These are phyloP conservation scores for Scleroderma bovista DNA, from an alignment of 768 basidiomycete genomes.

Conservation along the genomic window DNA sequence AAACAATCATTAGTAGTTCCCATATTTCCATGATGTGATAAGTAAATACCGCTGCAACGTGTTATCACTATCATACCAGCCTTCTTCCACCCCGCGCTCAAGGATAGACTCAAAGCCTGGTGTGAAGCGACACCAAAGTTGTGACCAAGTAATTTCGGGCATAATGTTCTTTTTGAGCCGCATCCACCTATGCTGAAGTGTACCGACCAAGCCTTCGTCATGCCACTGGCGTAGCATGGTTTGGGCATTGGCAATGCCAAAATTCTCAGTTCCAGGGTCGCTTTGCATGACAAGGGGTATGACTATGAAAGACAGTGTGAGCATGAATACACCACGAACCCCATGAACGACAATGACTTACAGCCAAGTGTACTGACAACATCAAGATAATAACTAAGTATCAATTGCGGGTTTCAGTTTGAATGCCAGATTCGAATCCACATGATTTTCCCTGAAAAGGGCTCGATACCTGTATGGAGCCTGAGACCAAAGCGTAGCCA, in stretches of 20 bases:
- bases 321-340: background rate
- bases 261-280: slow-evolving; percentile 40
- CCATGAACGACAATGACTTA: background rate
- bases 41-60: slow-evolving; percentile 23
- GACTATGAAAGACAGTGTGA: slow-evolving; percentile 16
- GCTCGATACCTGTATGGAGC: no score
- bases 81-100: slow-evolving; percentile 23
- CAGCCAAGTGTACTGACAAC: slow-evolving; percentile 8
- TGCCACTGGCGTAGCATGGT: slow-evolving; percentile 33
- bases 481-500: no score
- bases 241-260: slow-evolving; percentile 39
- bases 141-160: slow-evolving; percentile 39
- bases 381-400: slow-evolving; percentile 14
- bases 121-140: slow-evolving; percentile 21
- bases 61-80: slow-evolving; percentile 25
- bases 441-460: slow-evolving; percentile 12
- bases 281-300: slow-evolving; percentile 39
- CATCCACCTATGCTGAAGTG: slow-evolving; percentile 41
- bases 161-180: slow-evolving; percentile 35
- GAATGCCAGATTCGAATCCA: slow-evolving; percentile 25
- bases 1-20: background rate
- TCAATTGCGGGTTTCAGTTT: slow-evolving; percentile 17
- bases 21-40: no score
- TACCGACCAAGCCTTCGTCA: slow-evolving; percentile 31
- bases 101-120: slow-evolving; percentile 34